Evolutionary conservation across 1,284 basidiomycete genomes (phyloP).

Genomic region (Naganishia sp.): DNA sequence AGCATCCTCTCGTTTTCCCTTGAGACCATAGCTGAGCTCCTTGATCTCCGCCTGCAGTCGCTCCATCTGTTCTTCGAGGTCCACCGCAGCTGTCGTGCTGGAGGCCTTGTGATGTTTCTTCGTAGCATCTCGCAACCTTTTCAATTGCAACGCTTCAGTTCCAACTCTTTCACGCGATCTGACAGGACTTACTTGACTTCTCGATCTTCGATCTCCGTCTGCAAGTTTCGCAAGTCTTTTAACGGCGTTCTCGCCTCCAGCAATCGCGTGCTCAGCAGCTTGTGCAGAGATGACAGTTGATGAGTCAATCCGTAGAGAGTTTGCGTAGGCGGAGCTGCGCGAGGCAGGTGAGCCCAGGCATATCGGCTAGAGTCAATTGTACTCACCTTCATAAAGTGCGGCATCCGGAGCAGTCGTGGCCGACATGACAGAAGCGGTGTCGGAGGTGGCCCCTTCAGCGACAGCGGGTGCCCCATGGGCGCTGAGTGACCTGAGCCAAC

Average conservation of each 20-base stretch:
- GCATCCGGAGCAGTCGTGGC: constrained; percentile 13
- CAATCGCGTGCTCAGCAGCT: constrained; percentile 31
- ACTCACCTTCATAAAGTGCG: constrained; percentile 13
- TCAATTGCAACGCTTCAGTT: neutral
- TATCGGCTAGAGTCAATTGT: too few species aligned
- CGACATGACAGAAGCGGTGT: constrained; percentile 13
- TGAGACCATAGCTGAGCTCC: constrained; percentile 25
- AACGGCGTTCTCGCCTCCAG: constrained; percentile 31
- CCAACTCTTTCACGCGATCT: neutral
- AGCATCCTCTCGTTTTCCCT: constrained; percentile 32
- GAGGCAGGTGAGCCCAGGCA: neutral
- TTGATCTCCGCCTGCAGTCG: constrained; percentile 29
- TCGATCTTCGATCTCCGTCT: constrained; percentile 29
- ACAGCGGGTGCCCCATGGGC: neutral
- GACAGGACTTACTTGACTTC: constrained; percentile 8
- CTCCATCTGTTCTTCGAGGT: constrained; percentile 29
- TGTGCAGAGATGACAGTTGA: constrained; percentile 32
- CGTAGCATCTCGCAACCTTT: constrained; percentile 15
- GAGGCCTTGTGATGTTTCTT: constrained; percentile 20
- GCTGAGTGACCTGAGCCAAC: constrained; percentile 27
- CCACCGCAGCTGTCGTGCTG: constrained; percentile 8
- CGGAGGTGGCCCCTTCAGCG: neutral
- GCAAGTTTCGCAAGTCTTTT: constrained; percentile 32
- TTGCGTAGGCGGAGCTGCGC: constrained; percentile 26
- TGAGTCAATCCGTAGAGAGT: constrained; percentile 33